Evolutionary conservation across 2,329 filamentous ascomycete species (phyloP).

Genomic region (Cryphonectria naterciae): DNA sequence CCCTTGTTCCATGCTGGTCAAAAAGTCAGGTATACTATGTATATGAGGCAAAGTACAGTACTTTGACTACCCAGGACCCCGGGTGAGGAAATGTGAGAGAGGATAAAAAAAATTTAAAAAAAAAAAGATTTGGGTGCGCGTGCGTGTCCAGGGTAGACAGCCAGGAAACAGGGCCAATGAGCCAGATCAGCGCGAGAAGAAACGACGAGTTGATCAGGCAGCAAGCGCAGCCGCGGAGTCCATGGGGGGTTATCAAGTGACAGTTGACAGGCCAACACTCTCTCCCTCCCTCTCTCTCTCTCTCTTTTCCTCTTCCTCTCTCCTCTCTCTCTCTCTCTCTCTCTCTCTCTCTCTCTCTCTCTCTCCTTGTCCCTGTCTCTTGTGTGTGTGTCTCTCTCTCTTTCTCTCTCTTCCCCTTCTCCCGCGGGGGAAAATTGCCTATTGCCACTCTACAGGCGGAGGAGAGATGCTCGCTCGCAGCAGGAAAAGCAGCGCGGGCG

Average conservation of each 20-base stretch:
- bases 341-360: background rate
- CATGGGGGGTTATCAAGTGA: conserved; percentile 18
- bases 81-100: conserved; percentile 17
- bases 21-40: conserved; percentile 43
- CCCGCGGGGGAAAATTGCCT: background rate
- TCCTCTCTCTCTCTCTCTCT: no score
- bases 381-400: background rate
- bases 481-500: conserved; percentile 16
- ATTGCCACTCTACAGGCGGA: conserved; percentile 19
- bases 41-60: conserved; percentile 34
- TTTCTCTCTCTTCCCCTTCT: background rate
- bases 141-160: background rate
- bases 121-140: conserved; percentile 18
- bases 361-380: background rate
- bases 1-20: conserved; percentile 61
- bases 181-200: conserved; percentile 24
- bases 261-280: background rate
- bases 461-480: conserved; percentile 24
- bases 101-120: conserved; percentile 13
- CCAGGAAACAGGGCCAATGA: conserved; percentile 24
- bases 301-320: background rate
- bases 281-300: background rate
- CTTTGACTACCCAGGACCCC: conserved; percentile 39
- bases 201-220: conserved; percentile 40
- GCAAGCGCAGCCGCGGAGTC: conserved; percentile 39